Evolutionary conservation across 176 grass and related monocot genomes (phyloP), one percentile per base, ranked within the genome.

Genomic region (Saccharum officinarum): DNA sequence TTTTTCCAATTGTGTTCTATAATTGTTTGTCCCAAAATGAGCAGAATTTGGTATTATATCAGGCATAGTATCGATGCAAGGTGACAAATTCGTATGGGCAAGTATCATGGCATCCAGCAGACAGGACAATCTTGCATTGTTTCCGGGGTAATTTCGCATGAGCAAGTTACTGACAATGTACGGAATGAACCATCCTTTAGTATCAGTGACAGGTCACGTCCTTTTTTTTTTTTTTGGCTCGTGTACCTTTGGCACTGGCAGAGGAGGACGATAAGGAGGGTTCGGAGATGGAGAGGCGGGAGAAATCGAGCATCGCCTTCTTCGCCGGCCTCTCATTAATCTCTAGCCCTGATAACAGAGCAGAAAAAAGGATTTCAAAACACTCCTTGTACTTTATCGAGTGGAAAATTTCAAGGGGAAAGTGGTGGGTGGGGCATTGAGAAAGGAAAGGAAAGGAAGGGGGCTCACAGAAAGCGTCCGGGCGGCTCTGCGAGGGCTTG

Each of bases 241-340:
- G 17, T 81, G 17, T 81, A 93, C 89, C 93, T 92, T 89, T 54
- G 73, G 46, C 71, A 31, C 0, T 11, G 9, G 83, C n/a, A 3
- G 78, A 41, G 9, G 87, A 45, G 0, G 84, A 17, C 9, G 36
- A n/a, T 1, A 20, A 23, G 4, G 82, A 60, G 12, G 75, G 76
- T 77, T 89, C 42, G 8, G 89, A 98, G 46, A 98, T 85, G 7
- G 83, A 90, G 62, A 98, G 89, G 36, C 36, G 86, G 17, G 71
- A 87, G 42, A 98, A 81, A 91, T 98, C 93, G 46, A 95, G 76
- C 76, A 92, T 67, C 60, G 83, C 75, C 89, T 81, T 92, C 80
- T 98, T 98, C 18, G 62, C 30, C 4, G 96, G 96, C 70, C 89
- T 94, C 45, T 95, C 96, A 73, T 92, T 93, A 49, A 98, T 98